A percentile compares a stretch with the other conserved stretches of the same genome.
phyloP scores from a whole-genome alignment of 2,329 filamentous ascomycete species.

The Cercospora citrullina region DNA sequence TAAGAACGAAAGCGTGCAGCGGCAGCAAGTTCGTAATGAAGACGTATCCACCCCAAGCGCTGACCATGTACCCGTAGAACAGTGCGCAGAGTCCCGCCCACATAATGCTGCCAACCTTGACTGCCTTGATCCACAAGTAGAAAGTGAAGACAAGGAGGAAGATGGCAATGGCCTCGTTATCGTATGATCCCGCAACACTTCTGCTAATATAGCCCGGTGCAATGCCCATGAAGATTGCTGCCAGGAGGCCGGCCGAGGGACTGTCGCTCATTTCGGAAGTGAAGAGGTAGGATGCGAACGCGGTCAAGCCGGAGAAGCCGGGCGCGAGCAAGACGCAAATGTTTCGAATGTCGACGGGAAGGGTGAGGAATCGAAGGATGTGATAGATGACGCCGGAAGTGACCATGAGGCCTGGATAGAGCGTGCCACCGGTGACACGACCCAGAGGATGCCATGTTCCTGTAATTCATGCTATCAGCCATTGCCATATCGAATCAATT shows the following conservation, averaged over 20 bases:
- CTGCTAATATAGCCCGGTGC: conserved; percentile 95
- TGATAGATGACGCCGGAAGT: conserved; percentile 98
- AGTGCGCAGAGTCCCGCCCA: conserved; percentile 93
- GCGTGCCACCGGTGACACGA: conserved; percentile 96
- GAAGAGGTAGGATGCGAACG: conserved; percentile 88
- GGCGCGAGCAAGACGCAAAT: conserved; percentile 96
- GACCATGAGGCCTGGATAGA: conserved; percentile 98
- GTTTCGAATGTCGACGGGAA: conserved; percentile 97
- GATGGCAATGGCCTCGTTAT: conserved; percentile 99
- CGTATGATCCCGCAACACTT: conserved; percentile 96
- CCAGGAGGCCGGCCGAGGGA: conserved; percentile 89
- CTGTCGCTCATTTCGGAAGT: conserved; percentile 98
- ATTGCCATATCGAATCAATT: not conserved
- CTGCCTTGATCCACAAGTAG: conserved; percentile 97
- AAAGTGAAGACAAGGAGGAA: conserved; percentile 98
- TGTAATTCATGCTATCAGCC: conserved; percentile 35
- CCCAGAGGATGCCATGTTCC: conserved; percentile 98
- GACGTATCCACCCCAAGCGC: conserved; percentile 98
- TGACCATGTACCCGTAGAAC: conserved; percentile 99
- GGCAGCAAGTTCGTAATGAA: conserved; percentile 98
- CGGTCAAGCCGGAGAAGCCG: conserved; percentile 89
- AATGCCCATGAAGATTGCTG: conserved; percentile 96
- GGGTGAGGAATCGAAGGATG: conserved; percentile 77
- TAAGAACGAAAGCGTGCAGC: conserved; percentile 87
- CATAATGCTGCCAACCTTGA: conserved; percentile 94